A percentile compares a stretch with the other conserved stretches of the same genome.
These are phyloP conservation scores for Pyricularia grisea DNA, from an alignment of 2,329 filamentous ascomycete genomes.

Conservation along the genomic window DNA sequence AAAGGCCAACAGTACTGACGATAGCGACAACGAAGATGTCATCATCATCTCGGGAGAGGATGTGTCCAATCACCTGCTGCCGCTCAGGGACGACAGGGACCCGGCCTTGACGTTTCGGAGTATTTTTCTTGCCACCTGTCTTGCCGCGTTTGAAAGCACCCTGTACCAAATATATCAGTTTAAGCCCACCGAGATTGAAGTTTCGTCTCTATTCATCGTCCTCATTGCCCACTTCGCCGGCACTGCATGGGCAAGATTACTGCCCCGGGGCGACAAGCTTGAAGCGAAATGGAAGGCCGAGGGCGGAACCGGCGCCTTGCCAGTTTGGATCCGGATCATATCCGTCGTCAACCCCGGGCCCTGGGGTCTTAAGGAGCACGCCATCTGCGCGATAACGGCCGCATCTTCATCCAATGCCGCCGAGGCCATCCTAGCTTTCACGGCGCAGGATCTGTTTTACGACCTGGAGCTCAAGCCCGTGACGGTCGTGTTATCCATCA, in stretches of 20 bases:
- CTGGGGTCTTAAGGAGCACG: conserved; percentile 47
- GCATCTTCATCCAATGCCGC: conserved; percentile 41
- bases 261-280: background rate
- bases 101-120: background rate
- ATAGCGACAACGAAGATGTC: background rate
- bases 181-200: background rate
- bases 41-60: background rate
- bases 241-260: background rate
- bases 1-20: background rate
- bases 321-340: conserved; percentile 27
- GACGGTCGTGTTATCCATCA: conserved; percentile 37
- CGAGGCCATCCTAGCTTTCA: conserved; percentile 30
- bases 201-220: background rate
- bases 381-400: conserved; percentile 42
- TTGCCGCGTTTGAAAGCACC: background rate
- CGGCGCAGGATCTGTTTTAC: conserved; percentile 42
- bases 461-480: conserved; percentile 31
- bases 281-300: background rate
- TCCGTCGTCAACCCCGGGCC: conserved; percentile 40
- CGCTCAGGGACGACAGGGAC: background rate
- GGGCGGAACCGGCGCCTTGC: conserved; percentile 11
- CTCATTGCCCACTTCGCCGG: background rate
- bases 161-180: background rate
- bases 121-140: background rate
- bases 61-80: background rate